Evolutionary conservation across 2,329 filamentous ascomycete species (phyloP).

Genomic region (Penicillium thymicola): DNA sequence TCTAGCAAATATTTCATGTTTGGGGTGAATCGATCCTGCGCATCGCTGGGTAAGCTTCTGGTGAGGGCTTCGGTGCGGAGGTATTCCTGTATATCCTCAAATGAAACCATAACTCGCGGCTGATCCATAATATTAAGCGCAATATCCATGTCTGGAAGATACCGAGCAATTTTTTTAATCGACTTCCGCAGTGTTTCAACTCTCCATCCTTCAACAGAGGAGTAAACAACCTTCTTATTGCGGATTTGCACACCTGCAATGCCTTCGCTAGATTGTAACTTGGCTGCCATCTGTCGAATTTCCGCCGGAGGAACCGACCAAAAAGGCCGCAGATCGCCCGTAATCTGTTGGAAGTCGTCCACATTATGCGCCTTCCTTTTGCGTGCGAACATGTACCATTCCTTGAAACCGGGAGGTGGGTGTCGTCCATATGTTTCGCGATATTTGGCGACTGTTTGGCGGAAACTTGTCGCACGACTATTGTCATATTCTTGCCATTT

Average conservation of each 20-base stretch:
- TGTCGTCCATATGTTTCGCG: conserved; percentile 38
- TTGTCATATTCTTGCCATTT: conserved; percentile 32
- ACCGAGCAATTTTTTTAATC: conserved; percentile 51
- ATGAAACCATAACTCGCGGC: conserved; percentile 59
- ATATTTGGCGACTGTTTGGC: conserved; percentile 39
- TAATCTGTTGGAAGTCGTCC: conserved; percentile 40
- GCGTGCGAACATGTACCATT: conserved; percentile 42
- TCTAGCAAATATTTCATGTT: conserved; percentile 37
- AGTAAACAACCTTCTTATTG: conserved; percentile 31
- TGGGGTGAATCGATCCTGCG: conserved; percentile 43
- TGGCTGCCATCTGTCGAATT: conserved; percentile 33
- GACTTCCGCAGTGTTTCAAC: conserved; percentile 43
- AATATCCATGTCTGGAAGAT: conserved; percentile 64
- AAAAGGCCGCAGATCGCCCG: conserved; percentile 38
- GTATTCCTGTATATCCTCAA: conserved; percentile 53
- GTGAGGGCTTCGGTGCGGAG: conserved; percentile 49
- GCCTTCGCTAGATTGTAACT: conserved; percentile 30
- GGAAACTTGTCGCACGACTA: conserved; percentile 36
- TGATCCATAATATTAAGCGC: conserved; percentile 65
- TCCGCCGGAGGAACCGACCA: conserved; percentile 35
- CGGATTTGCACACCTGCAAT: conserved; percentile 35
- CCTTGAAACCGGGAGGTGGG: conserved; percentile 40
- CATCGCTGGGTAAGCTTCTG: conserved; percentile 45
- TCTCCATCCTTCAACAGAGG: conserved; percentile 42
- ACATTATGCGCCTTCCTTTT: conserved; percentile 36